phyloP scores from a whole-genome alignment of 2,329 filamentous ascomycete species.

The Cladobotryum protrusum region DNA sequence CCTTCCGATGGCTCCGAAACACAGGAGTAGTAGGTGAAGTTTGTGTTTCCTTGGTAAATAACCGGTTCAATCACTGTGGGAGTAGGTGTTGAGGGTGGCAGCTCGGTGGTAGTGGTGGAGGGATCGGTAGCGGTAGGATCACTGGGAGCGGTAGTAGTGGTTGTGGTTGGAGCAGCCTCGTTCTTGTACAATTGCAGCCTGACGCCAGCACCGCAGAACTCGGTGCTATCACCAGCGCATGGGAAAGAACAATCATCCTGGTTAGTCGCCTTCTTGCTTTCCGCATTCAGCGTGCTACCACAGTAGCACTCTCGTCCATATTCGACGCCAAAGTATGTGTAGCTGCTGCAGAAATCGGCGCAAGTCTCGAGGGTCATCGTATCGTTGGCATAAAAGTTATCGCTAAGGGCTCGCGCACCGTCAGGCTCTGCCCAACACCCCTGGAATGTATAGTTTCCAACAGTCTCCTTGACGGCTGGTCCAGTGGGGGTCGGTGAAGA shows the following conservation, averaged over 20 bases:
- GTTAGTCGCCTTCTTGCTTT: slow-evolving; percentile 21
- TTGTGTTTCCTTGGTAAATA: slow-evolving; percentile 28
- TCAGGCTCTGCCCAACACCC: slow-evolving; percentile 33
- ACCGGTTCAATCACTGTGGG: slow-evolving; percentile 21
- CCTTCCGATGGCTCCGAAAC: slow-evolving; percentile 27
- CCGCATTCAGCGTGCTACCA: slow-evolving; percentile 25
- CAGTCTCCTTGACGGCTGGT: neutral
- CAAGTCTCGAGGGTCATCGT: slow-evolving; percentile 31
- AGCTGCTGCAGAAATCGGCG: slow-evolving; percentile 24
- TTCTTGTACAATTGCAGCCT: slow-evolving; percentile 20
- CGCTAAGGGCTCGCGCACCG: slow-evolving; percentile 24
- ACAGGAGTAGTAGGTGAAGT: slow-evolving; percentile 33
- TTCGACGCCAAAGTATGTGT: slow-evolving; percentile 27
- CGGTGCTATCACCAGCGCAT: slow-evolving; percentile 25
- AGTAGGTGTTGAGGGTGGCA: slow-evolving; percentile 25
- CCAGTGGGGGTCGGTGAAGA: slow-evolving; percentile 18
- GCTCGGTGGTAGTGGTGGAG: slow-evolving; percentile 21
- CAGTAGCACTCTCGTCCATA: slow-evolving; percentile 36
- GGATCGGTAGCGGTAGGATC: slow-evolving; percentile 1
- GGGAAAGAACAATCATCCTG: slow-evolving; percentile 28
- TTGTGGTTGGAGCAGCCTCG: slow-evolving; percentile 4
- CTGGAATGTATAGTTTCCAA: slow-evolving; percentile 24
- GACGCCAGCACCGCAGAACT: slow-evolving; percentile 30
- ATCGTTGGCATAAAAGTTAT: slow-evolving; percentile 23
- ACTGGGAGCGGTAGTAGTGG: slow-evolving; percentile 2